Evolutionary conservation across 306 rosid species (phyloP), one percentile per base, ranked within the genome.

Genomic region (Rosa persica): DNA sequence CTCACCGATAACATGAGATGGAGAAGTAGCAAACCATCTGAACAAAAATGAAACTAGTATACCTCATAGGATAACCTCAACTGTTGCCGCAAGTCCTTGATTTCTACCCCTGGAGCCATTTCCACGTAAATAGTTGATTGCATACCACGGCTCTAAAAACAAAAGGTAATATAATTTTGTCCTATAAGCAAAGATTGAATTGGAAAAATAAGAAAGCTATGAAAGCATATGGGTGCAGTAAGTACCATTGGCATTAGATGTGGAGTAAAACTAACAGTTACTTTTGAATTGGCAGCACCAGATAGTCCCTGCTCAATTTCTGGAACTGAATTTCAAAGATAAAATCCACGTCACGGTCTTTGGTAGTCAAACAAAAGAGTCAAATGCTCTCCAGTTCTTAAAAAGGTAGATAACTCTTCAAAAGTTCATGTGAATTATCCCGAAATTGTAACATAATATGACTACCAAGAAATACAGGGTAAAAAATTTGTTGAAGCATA

Each of bases 221-320:
- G 30, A 15, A 25, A 4, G 43, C 66, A 79, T 77, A 42, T 25
- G 40, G 40, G 69, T 67, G 46, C 5, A 57, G 81, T 22, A 54
- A 75, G 77, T 85, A 95, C 98, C 97, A 95, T 95, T 75, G 98
- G 98, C 85, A 95, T 91, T 57, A 95, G 87, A 79, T 95, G 98
- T 36, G 98, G 98, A 27, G 98, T 91, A 78, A 95, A 94, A 85
- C 98, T 95, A 79, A 95, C 49, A 0, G 91, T 95, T 78, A 92
- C 78, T 86, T 90, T 88, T 39, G 98, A 87, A 84, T 73, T 57
- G 73, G 98, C 88, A 78, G 90, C 98, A 82, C 85, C 90, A 42
- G 96, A 65, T 8, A 95, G 93, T 76, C 98, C 98, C 78, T 95
- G 98, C 80, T 95, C 98, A 67, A 83, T 91, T 83, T 95, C 98